Conservation (phyloP, 345 rosid genomes). For the Syzygium aromaticum region DNA sequence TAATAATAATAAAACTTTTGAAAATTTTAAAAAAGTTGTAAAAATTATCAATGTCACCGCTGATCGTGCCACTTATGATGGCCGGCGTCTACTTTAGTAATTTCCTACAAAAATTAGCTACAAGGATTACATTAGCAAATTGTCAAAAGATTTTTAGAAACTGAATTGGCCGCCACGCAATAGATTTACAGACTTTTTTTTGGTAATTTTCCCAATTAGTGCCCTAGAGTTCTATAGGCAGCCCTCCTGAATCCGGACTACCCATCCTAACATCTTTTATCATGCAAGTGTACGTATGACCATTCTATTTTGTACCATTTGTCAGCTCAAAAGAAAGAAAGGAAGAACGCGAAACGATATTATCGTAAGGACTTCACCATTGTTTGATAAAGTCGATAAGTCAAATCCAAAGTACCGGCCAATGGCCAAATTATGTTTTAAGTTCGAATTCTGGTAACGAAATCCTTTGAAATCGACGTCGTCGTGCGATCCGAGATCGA, state of each 20-base stretch:
- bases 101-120: background rate
- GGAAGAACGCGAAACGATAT: background rate
- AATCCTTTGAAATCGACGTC: background rate
- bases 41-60: background rate
- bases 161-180: background rate
- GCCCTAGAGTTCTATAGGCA: background rate
- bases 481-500: background rate
- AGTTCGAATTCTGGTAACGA: background rate
- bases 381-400: background rate
- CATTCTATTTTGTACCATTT: background rate
- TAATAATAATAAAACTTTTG: no score
- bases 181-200: background rate
- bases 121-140: background rate
- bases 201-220: background rate
- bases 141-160: rapidly evolving
- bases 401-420: background rate
- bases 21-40: no score
- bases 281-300: background rate
- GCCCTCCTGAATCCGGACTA: background rate
- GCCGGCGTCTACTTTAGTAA: rapidly evolving
- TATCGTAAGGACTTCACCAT: background rate
- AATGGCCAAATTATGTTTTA: background rate
- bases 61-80: rapidly evolving
- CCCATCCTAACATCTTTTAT: background rate
- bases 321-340: background rate